phyloP scores from a whole-genome alignment of 805 yeast species.

The Candida anglica region DNA sequence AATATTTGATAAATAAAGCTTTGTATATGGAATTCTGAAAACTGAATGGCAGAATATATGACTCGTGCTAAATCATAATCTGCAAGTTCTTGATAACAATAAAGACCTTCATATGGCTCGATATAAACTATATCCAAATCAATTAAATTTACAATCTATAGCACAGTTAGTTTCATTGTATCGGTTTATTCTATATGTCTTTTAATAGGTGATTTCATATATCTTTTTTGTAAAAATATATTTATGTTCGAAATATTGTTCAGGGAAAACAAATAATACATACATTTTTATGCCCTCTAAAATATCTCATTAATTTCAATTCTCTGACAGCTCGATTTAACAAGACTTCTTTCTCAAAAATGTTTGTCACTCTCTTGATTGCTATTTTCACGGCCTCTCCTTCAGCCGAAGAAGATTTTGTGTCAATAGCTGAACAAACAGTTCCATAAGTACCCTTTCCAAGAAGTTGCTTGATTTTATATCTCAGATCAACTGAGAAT shows the following conservation, averaged over 20 bases:
- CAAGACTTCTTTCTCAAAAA: slow-evolving; percentile 63
- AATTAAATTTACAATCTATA: slow-evolving; percentile 59
- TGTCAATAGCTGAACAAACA: slow-evolving; percentile 71
- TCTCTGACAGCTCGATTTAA: slow-evolving; percentile 82
- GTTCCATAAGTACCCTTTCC: slow-evolving; percentile 89
- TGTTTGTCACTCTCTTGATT: slow-evolving; percentile 73
- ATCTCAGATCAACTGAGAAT: slow-evolving; percentile 61
- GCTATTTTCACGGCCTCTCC: slow-evolving; percentile 48
- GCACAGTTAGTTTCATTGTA: too few relatives aligned
- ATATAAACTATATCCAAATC: slow-evolving; percentile 68
- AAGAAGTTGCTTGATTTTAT: slow-evolving; percentile 51
- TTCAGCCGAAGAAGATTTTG: slow-evolving; percentile 22
- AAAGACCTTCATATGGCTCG: slow-evolving; percentile 78
- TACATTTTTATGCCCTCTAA: slow-evolving; percentile 80
- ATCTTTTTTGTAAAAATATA: too few relatives aligned
- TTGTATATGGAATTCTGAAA: slow-evolving; percentile 81
- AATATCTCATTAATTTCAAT: slow-evolving; percentile 71
- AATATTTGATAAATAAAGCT: slow-evolving; percentile 74
- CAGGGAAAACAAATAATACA: slow-evolving; percentile 9
- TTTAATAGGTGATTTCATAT: too few relatives aligned
- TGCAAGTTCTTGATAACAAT: slow-evolving; percentile 82
- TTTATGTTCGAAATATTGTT: not conserved
- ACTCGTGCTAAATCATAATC: slow-evolving; percentile 80
- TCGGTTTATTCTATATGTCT: too few relatives aligned
- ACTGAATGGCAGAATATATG: slow-evolving; percentile 70